Percentiles rank a stretch among this genome's conserved stretches.
Evolutionary conservation across 2,329 filamentous ascomycete genomes (phyloP).

Genomic region (Fusarium bulbicola): DNA sequence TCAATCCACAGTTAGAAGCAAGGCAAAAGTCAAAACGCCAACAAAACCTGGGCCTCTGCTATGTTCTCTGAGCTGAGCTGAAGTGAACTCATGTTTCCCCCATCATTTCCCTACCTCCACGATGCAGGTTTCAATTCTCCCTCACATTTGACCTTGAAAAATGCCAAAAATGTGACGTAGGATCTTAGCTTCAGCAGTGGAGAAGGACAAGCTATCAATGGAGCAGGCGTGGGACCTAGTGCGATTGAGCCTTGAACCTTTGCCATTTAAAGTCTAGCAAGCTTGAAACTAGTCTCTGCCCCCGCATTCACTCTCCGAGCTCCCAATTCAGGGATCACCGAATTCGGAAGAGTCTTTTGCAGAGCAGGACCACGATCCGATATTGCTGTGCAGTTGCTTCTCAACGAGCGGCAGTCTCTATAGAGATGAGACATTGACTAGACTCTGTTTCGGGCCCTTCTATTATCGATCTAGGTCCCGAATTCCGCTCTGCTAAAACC

Average conservation of each 20-base stretch:
- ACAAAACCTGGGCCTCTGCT: neutral
- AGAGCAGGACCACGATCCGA: neutral
- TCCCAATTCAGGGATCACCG: slow-evolving; percentile 8
- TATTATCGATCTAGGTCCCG: slow-evolving; percentile 6
- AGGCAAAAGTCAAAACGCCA: neutral
- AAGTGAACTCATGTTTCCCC: neutral
- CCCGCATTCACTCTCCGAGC: slow-evolving; percentile 27
- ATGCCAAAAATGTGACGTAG: slow-evolving; percentile 28
- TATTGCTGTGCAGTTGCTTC: slow-evolving; percentile 7
- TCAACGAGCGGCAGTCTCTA: slow-evolving; percentile 7
- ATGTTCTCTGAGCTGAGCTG: neutral
- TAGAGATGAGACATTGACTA: slow-evolving; percentile 21
- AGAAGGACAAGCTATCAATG: slow-evolving; percentile 15
- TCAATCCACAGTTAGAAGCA: neutral
- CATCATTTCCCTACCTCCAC: slow-evolving; percentile 12
- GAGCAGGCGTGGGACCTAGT: slow-evolving; percentile 4
- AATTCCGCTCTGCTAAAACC: slow-evolving; percentile 1
- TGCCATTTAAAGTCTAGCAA: slow-evolving; percentile 26
- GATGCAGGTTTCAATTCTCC: slow-evolving; percentile 32
- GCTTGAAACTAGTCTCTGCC: slow-evolving; percentile 18
- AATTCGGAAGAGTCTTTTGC: neutral
- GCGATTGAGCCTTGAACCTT: slow-evolving; percentile 17
- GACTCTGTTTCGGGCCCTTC: slow-evolving; percentile 25
- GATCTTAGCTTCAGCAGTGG: slow-evolving; percentile 9
- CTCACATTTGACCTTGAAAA: slow-evolving; percentile 24